Evolutionary conservation across 768 basidiomycete species (phyloP).

Genomic region (Leccinum truebloodii): DNA sequence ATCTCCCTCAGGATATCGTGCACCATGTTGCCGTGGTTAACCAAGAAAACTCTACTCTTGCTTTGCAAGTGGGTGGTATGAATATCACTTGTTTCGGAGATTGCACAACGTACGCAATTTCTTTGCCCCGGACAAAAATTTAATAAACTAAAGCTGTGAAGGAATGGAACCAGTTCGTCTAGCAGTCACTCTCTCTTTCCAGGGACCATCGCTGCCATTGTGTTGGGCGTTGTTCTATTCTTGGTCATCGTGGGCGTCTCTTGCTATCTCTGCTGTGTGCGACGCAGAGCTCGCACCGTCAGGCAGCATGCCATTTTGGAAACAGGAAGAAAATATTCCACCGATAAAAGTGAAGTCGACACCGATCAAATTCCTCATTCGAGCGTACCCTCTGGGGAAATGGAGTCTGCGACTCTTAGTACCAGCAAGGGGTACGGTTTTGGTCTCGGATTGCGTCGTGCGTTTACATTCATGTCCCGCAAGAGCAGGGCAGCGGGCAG

Average conservation of each 20-base stretch:
- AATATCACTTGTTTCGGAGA: slow-evolving; percentile 43
- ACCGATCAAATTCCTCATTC: slow-evolving; percentile 12
- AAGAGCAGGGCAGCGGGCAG: slow-evolving; percentile 24
- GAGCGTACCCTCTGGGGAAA: slow-evolving; percentile 23
- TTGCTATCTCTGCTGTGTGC: slow-evolving; percentile 47
- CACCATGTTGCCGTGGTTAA: slow-evolving; percentile 62
- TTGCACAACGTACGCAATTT: slow-evolving; percentile 33
- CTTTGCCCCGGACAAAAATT: not conserved
- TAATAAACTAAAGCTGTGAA: slow-evolving; percentile 2
- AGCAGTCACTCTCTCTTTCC: slow-evolving; percentile 34
- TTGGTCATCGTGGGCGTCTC: slow-evolving; percentile 46
- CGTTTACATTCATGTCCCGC: slow-evolving; percentile 26
- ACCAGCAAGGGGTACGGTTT: slow-evolving; percentile 37
- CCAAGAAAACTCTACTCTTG: slow-evolving; percentile 51
- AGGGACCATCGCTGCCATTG: slow-evolving; percentile 69
- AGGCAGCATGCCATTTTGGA: slow-evolving; percentile 3
- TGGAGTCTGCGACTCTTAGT: slow-evolving; percentile 30
- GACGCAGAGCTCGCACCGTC: slow-evolving; percentile 44
- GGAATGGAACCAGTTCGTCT: slow-evolving; percentile 19
- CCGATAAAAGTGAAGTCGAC: slow-evolving; percentile 7
- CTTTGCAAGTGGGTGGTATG: slow-evolving; percentile 51
- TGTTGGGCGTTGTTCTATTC: slow-evolving; percentile 55
- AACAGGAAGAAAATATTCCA: not conserved
- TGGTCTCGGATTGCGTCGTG: slow-evolving; percentile 33
- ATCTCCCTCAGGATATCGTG: slow-evolving; percentile 47